A percentile compares a stretch with the other conserved stretches of the same genome.
Conservation (phyloP, 129 eudicot genomes). For the Flaveria robusta region DNA sequence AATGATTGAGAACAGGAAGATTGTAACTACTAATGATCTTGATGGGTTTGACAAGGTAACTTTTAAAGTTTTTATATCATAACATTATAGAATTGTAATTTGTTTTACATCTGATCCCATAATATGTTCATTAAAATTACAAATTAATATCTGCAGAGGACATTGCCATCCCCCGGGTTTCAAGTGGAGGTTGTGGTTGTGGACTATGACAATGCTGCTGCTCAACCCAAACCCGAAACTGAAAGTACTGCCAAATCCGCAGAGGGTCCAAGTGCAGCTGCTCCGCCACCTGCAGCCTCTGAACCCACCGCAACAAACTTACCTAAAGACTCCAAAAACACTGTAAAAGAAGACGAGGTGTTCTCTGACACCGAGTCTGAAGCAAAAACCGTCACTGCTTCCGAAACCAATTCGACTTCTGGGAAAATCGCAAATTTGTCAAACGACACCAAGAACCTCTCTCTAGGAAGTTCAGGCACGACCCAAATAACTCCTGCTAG, state of each 20-base stretch:
- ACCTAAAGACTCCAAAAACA: conserved; percentile 41
- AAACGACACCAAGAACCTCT: conserved; percentile 52
- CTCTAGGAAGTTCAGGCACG: conserved; percentile 51
- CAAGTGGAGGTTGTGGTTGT: conserved; percentile 89
- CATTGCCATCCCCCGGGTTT: conserved; percentile 91
- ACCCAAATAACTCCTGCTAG: conserved; percentile 14
- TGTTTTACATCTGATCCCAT: background rate
- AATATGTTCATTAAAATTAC: background rate
- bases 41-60: conserved; percentile 98
- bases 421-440: conserved; percentile 52
- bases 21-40: conserved; percentile 74
- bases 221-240: conserved; percentile 43
- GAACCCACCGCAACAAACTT: conserved; percentile 35
- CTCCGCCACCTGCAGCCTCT: conserved; percentile 36
- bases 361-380: conserved; percentile 71
- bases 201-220: conserved; percentile 56
- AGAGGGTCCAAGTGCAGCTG: conserved; percentile 40
- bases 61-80: background rate
- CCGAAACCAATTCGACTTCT: conserved; percentile 37
- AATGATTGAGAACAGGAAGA: conserved; percentile 81
- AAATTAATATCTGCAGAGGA: conserved; percentile 53
- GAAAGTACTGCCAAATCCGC: conserved; percentile 40
- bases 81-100: background rate
- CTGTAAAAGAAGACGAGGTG: conserved; percentile 73
- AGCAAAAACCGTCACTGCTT: conserved; percentile 34